Percentiles rank a stretch among this genome's conserved stretches.
phyloP scores from a whole-genome alignment of 2,329 filamentous ascomycete genomes.

The Celoporthe dispersa region DNA sequence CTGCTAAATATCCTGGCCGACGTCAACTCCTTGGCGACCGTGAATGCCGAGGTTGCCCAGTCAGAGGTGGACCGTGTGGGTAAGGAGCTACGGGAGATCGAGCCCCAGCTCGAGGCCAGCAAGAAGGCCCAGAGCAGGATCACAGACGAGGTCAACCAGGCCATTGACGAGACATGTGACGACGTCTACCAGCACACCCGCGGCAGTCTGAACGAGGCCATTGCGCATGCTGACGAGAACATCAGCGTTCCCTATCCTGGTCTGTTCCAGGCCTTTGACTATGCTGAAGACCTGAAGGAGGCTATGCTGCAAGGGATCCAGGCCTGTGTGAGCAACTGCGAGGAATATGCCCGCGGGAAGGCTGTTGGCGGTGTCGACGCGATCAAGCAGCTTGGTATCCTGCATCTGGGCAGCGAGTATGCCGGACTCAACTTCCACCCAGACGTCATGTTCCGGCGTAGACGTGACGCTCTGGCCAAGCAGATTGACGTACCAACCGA shows the following conservation, averaged over 20 bases:
- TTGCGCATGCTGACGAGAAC: constrained; percentile 76
- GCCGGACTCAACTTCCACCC: constrained; percentile 84
- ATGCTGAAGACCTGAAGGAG: constrained; percentile 88
- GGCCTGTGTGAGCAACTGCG: constrained; percentile 75
- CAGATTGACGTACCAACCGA: constrained; percentile 89
- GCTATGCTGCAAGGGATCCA: constrained; percentile 91
- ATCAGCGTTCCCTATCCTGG: constrained; percentile 88
- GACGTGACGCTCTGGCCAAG: constrained; percentile 78
- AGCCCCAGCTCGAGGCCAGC: constrained; percentile 83
- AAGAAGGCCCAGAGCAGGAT: constrained; percentile 80
- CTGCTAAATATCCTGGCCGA: constrained; percentile 92
- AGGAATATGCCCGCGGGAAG: constrained; percentile 80
- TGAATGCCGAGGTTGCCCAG: constrained; percentile 87
- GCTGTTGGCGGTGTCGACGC: constrained; percentile 81
- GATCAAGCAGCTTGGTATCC: constrained; percentile 85
- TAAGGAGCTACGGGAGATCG: constrained; percentile 78
- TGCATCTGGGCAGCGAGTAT: constrained; percentile 88
- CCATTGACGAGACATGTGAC: constrained; percentile 83
- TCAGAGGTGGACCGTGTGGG: constrained; percentile 83
- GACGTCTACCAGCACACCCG: constrained; percentile 87
- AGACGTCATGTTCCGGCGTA: constrained; percentile 91
- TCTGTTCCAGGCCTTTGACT: constrained; percentile 82
- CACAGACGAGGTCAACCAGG: constrained; percentile 77
- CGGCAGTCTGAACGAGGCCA: constrained; percentile 73
- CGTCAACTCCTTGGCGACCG: constrained; percentile 77